phyloP scores from a whole-genome alignment of 257 asterid genomes.

The Solanum tarapatanum region DNA sequence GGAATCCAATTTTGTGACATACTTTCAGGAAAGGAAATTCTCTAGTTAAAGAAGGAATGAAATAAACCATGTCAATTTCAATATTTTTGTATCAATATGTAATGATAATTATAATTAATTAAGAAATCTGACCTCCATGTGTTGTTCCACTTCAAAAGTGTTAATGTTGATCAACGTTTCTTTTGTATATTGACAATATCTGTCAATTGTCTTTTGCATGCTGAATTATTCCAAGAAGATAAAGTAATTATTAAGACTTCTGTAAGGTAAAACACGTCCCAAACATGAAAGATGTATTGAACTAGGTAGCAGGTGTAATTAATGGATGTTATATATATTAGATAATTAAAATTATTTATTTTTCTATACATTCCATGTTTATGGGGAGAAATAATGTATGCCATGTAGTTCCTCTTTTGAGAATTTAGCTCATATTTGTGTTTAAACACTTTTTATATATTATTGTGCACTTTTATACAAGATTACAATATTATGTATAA shows the following conservation, averaged over 20 bases:
- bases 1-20: background rate
- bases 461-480: background rate
- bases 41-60: background rate
- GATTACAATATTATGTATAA: background rate
- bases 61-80: background rate
- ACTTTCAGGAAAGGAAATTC: background rate
- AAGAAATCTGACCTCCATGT: background rate
- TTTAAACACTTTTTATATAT: background rate
- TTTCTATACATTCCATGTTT: background rate
- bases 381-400: background rate
- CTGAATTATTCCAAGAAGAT: background rate
- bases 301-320: background rate
- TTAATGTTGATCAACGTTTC: background rate
- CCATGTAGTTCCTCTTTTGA: background rate
- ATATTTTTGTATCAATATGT: background rate
- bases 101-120: background rate
- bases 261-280: background rate
- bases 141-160: background rate
- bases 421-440: background rate
- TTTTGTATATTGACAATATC: background rate
- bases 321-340: background rate
- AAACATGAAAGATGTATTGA: background rate
- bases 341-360: background rate
- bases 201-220: background rate
- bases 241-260: background rate